These are phyloP conservation scores for Ettlia oleoabundans DNA, from an alignment of 139 green algal genomes.

Conservation along the genomic window DNA sequence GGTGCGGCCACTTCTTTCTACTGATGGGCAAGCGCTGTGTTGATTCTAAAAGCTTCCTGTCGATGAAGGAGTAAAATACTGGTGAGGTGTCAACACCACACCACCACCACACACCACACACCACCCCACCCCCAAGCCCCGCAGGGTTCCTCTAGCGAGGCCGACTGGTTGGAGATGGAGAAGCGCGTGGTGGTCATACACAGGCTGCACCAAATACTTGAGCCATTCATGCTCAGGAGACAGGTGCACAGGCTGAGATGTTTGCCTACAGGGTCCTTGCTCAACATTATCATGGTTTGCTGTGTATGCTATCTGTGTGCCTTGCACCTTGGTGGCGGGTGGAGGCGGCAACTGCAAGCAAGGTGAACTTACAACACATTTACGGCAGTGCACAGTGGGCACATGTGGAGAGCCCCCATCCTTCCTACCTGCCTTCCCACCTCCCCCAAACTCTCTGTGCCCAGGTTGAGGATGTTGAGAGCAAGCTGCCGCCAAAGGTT, in stretches of 20 bases:
- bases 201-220: slow-evolving; percentile 90
- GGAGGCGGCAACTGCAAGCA: too few relatives aligned
- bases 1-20: too few relatives aligned
- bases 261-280: neutral
- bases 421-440: neutral
- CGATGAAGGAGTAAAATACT: too few relatives aligned
- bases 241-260: slow-evolving; percentile 62
- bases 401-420: neutral
- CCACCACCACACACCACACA: neutral
- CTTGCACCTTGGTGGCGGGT: too few relatives aligned
- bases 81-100: too few relatives aligned
- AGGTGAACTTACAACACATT: too few relatives aligned
- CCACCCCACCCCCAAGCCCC: neutral
- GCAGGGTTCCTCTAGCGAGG: slow-evolving; percentile 33
- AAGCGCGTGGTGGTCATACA: slow-evolving; percentile 90
- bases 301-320: neutral
- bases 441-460: neutral
- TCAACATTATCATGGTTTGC: neutral
- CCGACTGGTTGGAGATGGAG: slow-evolving; percentile 85
- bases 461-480: slow-evolving; percentile 91
- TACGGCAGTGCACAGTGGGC: neutral
- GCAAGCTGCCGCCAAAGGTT: slow-evolving; percentile 88
- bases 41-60: too few relatives aligned
- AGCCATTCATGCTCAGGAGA: slow-evolving; percentile 97
- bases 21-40: too few relatives aligned